Evolutionary conservation across 192 early-diverging fungal genomes (phyloP), one percentile per base, ranked within the genome.

Genomic region (Endogone sp.): DNA sequence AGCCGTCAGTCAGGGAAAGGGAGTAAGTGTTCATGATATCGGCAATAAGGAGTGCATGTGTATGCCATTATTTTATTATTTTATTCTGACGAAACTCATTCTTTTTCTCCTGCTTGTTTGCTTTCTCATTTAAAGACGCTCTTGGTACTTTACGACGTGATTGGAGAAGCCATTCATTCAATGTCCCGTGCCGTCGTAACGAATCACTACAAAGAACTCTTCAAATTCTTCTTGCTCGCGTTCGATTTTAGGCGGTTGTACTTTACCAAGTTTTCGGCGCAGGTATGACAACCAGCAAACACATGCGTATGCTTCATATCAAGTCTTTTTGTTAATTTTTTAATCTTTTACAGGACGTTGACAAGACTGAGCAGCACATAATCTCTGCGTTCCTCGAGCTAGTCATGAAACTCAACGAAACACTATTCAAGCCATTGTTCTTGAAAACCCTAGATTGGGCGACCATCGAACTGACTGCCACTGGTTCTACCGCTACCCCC

Each of bases 371-470:
- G 77, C 77, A 85, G 28, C 75, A 84, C 0, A 79, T 90, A 30
- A 85, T 96, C 24, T 78, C 82, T 16, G 86, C 93, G 4, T 94
- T 97, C 70, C 78, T 94, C 80, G 83, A 89, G 62, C 70, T 97
- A 56, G 88, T 94, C 0, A 85, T 97, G 85, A 95, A 93, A 74
- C 81, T 98, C 70, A 99, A 95, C 79, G 97, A 98, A 73, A 91
- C 89, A 20, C 77, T 93, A 55, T 99, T 99, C 92, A 93, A 92
- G 70, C 95, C 96, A 9, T 63, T 98, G 75, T 98, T 93, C 86
- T 79, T 95, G 64, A 92, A 93, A 74, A 75, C 93, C 55, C 81
- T 94, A 29, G 89, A 90, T 30, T 95, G 94, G 94, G 87, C 88
- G 2, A 79, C 77, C 9, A 69, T 79, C 28, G 84, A 85, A 70